A percentile compares a stretch with the other conserved stretches of the same genome.
Conservation (phyloP, 2,329 filamentous ascomycete genomes). For the Zalaria obscura region DNA sequence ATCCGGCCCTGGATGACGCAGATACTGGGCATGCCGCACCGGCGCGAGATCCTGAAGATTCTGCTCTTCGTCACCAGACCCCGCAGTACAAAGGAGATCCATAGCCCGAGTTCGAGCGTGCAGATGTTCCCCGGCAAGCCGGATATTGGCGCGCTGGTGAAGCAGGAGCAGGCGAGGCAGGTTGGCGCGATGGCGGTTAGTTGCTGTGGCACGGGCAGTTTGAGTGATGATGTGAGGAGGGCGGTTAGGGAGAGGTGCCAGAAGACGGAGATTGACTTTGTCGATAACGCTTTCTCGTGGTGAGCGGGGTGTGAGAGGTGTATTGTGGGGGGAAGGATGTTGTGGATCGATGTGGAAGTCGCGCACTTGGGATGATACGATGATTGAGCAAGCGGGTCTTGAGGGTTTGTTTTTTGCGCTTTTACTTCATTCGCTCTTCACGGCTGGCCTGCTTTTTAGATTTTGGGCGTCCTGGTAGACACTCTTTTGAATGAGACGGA, state of each 20-base stretch:
- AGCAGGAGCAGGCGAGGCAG: constrained; percentile 68
- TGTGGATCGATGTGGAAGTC: no score
- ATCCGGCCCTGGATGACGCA: constrained; percentile 81
- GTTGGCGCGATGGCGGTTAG: constrained; percentile 80
- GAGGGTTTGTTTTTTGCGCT: no score
- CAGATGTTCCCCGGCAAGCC: constrained; percentile 88
- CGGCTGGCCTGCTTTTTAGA: no score
- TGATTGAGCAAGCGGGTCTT: no score
- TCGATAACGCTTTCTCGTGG: constrained; percentile 65
- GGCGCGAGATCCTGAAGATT: constrained; percentile 71
- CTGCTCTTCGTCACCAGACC: constrained; percentile 85
- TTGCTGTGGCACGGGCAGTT: constrained; percentile 52
- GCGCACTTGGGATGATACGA: no score
- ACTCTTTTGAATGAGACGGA: no score
- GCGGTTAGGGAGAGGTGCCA: constrained; percentile 53
- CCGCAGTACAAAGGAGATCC: constrained; percentile 67
- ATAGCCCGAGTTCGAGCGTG: constrained; percentile 62
- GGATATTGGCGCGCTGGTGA: constrained; percentile 64
- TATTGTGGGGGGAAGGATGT: no score
- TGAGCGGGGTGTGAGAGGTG: constrained; percentile 13
- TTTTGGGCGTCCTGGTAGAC: no score
- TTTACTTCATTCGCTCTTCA: no score
- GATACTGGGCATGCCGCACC: constrained; percentile 66
- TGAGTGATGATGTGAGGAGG: constrained; percentile 61
- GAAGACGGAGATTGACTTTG: constrained; percentile 56